phyloP scores from a whole-genome alignment of 2,329 filamentous ascomycete species.

The Venturia oleaginea region DNA sequence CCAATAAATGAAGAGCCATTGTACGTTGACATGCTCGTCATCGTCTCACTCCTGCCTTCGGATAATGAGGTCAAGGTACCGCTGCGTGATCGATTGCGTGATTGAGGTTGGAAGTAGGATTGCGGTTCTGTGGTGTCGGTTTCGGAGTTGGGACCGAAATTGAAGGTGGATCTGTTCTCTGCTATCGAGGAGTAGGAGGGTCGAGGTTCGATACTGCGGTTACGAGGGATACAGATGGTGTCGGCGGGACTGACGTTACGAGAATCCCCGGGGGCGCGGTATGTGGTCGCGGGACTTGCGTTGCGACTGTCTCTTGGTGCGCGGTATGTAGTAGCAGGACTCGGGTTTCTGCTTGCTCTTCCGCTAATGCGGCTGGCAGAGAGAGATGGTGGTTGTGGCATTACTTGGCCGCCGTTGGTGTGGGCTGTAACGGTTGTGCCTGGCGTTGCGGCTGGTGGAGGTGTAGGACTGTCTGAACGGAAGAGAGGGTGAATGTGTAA shows the following conservation, averaged over 20 bases:
- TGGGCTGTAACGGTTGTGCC: constrained; percentile 64
- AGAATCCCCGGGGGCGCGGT: background rate
- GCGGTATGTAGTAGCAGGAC: constrained; percentile 1
- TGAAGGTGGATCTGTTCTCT: background rate
- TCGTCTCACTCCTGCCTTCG: background rate
- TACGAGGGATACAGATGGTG: background rate
- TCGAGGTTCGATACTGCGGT: background rate
- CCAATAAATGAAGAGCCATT: background rate
- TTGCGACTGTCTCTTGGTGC: background rate
- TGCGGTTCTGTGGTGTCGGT: background rate
- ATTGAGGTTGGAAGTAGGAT: background rate
- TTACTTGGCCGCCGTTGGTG: constrained; percentile 56
- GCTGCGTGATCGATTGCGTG: background rate
- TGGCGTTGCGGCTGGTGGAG: constrained; percentile 56
- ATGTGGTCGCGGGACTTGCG: background rate
- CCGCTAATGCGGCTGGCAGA: constrained; percentile 29
- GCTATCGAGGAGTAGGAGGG: background rate
- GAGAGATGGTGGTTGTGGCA: constrained; percentile 32
- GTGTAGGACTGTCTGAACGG: constrained; percentile 60
- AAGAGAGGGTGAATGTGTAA: constrained; percentile 71
- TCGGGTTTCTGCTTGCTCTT: constrained; percentile 16
- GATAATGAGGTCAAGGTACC: background rate
- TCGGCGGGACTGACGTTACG: background rate
- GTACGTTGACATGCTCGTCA: background rate
- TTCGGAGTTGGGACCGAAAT: background rate